Evolutionary conservation across 2,329 filamentous ascomycete species (phyloP).

Genomic region (Chalaropsis ovoidea): DNA sequence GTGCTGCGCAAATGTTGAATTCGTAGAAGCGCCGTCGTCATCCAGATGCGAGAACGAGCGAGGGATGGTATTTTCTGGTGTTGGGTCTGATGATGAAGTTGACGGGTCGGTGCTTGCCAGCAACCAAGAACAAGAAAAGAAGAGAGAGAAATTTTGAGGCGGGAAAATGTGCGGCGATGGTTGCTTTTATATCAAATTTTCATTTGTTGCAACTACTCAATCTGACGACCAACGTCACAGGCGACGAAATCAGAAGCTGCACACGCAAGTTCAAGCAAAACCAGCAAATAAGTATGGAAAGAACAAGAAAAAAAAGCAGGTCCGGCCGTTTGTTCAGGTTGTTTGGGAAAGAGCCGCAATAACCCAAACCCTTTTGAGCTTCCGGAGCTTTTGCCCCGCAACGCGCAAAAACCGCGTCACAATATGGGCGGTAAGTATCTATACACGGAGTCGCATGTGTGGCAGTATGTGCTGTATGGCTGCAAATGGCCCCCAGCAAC

Average conservation of each 20-base stretch:
- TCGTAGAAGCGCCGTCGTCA: not conserved
- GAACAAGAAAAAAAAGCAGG: not conserved
- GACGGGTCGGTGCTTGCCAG: not conserved
- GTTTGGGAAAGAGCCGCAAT: not conserved
- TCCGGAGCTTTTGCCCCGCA: constrained; percentile 11
- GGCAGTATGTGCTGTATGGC: not conserved
- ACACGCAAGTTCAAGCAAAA: not conserved
- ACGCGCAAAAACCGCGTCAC: constrained; percentile 11
- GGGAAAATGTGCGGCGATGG: not conserved
- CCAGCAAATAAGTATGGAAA: not conserved
- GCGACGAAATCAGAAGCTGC: not conserved
- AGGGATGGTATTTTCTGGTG: not conserved
- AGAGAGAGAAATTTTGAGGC: not conserved
- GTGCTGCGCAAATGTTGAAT: not conserved
- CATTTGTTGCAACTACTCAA: constrained; percentile 1
- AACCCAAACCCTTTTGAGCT: not conserved
- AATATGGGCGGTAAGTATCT: not conserved
- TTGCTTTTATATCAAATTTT: not conserved
- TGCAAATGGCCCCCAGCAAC: no score
- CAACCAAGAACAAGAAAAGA: not conserved
- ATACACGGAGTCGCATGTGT: not conserved
- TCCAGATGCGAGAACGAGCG: not conserved
- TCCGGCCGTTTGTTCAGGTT: not conserved
- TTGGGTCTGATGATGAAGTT: not conserved
- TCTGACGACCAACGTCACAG: not conserved